Conservation (phyloP, 129 eudicot genomes). For the Mikania micrantha region DNA sequence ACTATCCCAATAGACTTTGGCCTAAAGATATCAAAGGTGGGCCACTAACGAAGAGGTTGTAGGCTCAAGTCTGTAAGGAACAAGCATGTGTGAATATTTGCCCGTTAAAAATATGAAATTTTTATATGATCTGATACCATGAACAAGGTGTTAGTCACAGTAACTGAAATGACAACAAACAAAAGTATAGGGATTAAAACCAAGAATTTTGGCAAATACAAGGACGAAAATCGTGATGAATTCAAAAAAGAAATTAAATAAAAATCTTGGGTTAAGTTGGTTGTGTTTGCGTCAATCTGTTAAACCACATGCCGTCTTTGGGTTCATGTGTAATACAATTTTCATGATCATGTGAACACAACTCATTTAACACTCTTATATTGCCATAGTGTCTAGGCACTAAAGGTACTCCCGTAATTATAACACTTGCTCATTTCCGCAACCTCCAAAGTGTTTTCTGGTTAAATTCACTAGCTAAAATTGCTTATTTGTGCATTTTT, state of each 20-base stretch:
- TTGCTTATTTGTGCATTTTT: not conserved
- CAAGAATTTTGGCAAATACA: not conserved
- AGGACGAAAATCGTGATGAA: not conserved
- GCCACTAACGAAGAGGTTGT: not conserved
- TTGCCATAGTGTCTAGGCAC: too few species aligned
- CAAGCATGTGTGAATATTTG: not conserved
- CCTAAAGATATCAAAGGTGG: not conserved
- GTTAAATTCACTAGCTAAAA: not conserved
- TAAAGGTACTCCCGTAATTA: too few species aligned
- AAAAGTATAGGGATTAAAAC: not conserved
- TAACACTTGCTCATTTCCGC: not conserved
- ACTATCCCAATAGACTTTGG: not conserved
- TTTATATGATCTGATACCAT: not conserved
- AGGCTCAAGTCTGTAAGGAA: not conserved
- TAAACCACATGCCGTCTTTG: too few species aligned
- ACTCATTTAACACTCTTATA: too few species aligned
- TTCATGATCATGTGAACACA: too few species aligned
- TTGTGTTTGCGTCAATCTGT: too few species aligned
- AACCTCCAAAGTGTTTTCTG: not conserved
- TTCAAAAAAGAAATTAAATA: not conserved
- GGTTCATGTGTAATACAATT: too few species aligned
- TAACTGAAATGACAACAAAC: not conserved
- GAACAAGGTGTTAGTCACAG: not conserved
- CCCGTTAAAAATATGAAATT: not conserved
- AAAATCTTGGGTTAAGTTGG: too few species aligned